phyloP scores from a whole-genome alignment of 2,329 filamentous ascomycete genomes.

The Beauveria rudraprayagi region DNA sequence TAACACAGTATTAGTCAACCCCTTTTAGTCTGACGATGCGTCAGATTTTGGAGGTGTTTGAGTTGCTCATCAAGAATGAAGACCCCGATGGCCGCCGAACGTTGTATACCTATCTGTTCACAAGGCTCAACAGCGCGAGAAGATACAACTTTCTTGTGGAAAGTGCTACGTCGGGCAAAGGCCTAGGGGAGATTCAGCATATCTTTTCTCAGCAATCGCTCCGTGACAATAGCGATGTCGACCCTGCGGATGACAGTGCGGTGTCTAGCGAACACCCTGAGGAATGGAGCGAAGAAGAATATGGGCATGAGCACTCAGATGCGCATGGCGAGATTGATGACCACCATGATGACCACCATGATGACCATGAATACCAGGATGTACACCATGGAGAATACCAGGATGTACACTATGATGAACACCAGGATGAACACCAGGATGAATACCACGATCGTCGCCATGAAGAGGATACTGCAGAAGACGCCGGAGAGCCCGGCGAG shows the following conservation, averaged over 20 bases:
- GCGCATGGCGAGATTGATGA: conserved; percentile 12
- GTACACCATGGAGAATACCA: conserved; percentile 14
- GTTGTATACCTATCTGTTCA: conserved; percentile 35
- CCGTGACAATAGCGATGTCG: background rate
- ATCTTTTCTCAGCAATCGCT: conserved; percentile 20
- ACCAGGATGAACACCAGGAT: conserved; percentile 13
- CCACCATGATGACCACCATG: conserved; percentile 13
- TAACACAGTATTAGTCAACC: conserved; percentile 28
- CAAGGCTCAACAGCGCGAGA: conserved; percentile 30
- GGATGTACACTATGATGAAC: conserved; percentile 12
- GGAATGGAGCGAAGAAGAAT: conserved; percentile 18
- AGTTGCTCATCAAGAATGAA: conserved; percentile 36
- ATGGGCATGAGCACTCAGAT: background rate
- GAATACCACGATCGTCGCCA: background rate
- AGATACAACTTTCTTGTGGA: conserved; percentile 33
- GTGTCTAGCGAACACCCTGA: conserved; percentile 13
- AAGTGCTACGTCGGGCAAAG: conserved; percentile 33
- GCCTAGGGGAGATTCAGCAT: conserved; percentile 33
- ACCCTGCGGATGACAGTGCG: conserved; percentile 12
- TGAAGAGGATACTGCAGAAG: background rate
- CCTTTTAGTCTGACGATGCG: conserved; percentile 29
- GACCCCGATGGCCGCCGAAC: conserved; percentile 30
- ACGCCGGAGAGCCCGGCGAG: conserved; percentile 17
- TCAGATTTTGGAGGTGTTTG: conserved; percentile 35
- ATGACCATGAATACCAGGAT: conserved; percentile 3